phyloP scores from a whole-genome alignment of 2,329 filamentous ascomycete genomes.

The Aureobasidium musti region DNA sequence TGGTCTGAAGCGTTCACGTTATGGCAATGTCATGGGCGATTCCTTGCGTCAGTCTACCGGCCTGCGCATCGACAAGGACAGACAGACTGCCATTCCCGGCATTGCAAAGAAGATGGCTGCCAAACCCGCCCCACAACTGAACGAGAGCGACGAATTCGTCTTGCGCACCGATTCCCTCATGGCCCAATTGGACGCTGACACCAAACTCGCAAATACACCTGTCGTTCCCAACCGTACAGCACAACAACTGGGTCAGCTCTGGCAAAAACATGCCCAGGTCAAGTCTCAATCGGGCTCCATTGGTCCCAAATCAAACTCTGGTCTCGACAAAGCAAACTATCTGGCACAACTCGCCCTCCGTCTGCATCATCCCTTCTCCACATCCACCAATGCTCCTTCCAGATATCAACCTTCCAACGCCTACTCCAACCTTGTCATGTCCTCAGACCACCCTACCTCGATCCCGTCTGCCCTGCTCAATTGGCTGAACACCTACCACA shows the following conservation, averaged over 20 bases:
- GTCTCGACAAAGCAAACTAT: slow-evolving; percentile 73
- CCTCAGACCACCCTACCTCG: slow-evolving; percentile 44
- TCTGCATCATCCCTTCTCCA: slow-evolving; percentile 69
- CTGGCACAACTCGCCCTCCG: slow-evolving; percentile 76
- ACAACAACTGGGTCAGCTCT: slow-evolving; percentile 37
- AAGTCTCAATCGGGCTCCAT: slow-evolving; percentile 39
- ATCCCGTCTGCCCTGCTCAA: slow-evolving; percentile 77
- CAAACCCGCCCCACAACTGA: slow-evolving; percentile 58
- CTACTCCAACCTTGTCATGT: slow-evolving; percentile 26
- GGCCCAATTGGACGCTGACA: slow-evolving; percentile 42
- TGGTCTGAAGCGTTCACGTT: slow-evolving; percentile 45
- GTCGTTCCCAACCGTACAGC: slow-evolving; percentile 39
- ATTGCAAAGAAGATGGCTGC: slow-evolving; percentile 71
- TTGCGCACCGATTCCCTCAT: slow-evolving; percentile 74
- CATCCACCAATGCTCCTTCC: slow-evolving; percentile 36
- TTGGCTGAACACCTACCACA: slow-evolving; percentile 78
- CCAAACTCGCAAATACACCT: slow-evolving; percentile 40
- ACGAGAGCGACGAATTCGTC: slow-evolving; percentile 71
- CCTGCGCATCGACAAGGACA: slow-evolving; percentile 23
- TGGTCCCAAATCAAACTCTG: slow-evolving; percentile 56
- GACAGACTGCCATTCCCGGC: slow-evolving; percentile 54
- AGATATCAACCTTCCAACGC: slow-evolving; percentile 32
- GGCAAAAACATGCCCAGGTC: slow-evolving; percentile 34
- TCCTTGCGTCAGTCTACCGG: slow-evolving; percentile 29
- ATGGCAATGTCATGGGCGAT: slow-evolving; percentile 38